Percentiles rank a stretch among this genome's conserved stretches.
phyloP scores from a whole-genome alignment of 805 yeast genomes.

The Kodamaea restingae region DNA sequence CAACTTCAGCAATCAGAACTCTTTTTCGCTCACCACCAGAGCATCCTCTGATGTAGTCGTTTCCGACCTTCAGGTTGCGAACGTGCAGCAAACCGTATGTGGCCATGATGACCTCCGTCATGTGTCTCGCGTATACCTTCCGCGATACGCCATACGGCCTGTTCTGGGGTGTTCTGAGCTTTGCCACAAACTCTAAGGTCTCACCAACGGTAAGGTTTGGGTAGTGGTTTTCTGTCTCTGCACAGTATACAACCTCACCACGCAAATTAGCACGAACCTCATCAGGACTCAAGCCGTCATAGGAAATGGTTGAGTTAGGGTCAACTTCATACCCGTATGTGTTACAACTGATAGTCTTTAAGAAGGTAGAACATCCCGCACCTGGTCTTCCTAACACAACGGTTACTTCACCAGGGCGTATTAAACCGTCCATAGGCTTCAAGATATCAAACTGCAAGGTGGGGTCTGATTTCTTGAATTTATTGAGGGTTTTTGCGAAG shows the following conservation, averaged over 20 bases:
- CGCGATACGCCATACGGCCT: conserved; percentile 52
- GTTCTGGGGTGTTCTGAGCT: conserved; percentile 57
- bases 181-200: conserved; percentile 62
- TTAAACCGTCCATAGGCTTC: conserved; percentile 62
- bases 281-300: conserved; percentile 50
- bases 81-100: conserved; percentile 51
- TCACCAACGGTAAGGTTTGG: conserved; percentile 66
- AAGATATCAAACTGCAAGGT: conserved; percentile 44
- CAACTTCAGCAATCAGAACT: conserved; percentile 26
- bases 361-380: conserved; percentile 69
- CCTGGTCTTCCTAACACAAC: conserved; percentile 81
- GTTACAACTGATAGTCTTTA: conserved; percentile 61
- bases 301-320: conserved; percentile 43
- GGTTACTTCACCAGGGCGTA: conserved; percentile 60
- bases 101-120: conserved; percentile 43
- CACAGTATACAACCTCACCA: conserved; percentile 69
- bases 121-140: conserved; percentile 35
- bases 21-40: conserved; percentile 30
- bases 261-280: conserved; percentile 52
- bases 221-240: conserved; percentile 65
- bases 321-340: conserved; percentile 57
- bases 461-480: conserved; percentile 9
- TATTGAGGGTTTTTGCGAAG: conserved; percentile 3
- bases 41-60: conserved; percentile 44
- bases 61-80: conserved; percentile 56